These are phyloP conservation scores for Przewalskia tangutica DNA, from an alignment of 257 asterid species.

Conservation along the genomic window DNA sequence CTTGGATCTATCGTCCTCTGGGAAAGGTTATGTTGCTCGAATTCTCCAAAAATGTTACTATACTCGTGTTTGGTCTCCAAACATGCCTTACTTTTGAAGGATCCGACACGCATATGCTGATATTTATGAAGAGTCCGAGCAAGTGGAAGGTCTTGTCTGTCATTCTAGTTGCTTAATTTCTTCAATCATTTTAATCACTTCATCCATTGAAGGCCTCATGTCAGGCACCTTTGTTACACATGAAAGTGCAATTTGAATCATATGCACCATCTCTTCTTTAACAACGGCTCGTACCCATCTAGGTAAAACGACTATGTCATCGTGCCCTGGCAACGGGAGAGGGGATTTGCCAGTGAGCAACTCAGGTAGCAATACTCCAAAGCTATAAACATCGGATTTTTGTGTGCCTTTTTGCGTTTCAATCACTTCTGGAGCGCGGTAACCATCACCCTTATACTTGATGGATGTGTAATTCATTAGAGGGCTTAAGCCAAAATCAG, in stretches of 20 bases:
- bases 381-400: conserved; percentile 21
- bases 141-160: background rate
- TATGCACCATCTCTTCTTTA: conserved; percentile 13
- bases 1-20: background rate
- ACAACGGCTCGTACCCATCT: conserved; percentile 20
- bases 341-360: conserved; percentile 21
- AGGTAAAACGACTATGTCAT: conserved; percentile 12
- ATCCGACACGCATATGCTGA: too few relatives aligned
- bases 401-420: conserved; percentile 12
- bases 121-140: too few relatives aligned
- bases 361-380: conserved; percentile 20
- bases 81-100: too few relatives aligned
- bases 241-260: conserved; percentile 13
- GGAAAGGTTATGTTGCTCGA: background rate
- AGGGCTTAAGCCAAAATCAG: conserved; percentile 12
- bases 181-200: conserved; percentile 12
- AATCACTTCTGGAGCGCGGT: conserved; percentile 23
- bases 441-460: conserved; percentile 4
- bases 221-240: conserved; percentile 16
- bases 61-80: too few relatives aligned
- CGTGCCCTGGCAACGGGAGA: background rate
- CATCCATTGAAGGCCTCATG: conserved; percentile 15
- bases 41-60: too few relatives aligned
- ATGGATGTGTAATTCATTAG: background rate
- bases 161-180: background rate